A percentile compares a stretch with the other conserved stretches of the same genome.
Conservation (phyloP, 2,329 filamentous ascomycete genomes). For the Beauveria brongniartii region DNA sequence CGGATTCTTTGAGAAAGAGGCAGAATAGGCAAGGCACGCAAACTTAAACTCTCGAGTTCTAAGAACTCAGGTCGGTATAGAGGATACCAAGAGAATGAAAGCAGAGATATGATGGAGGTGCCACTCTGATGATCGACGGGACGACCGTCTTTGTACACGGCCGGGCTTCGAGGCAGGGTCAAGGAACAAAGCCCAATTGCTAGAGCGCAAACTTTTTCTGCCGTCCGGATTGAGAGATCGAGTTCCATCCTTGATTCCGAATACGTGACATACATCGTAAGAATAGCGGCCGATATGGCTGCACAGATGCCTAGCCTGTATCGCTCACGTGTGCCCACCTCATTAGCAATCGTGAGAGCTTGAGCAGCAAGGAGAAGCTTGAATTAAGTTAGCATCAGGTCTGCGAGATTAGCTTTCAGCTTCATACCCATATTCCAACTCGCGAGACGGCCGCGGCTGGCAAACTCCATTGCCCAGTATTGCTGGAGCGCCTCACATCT, state of each 20-base stretch:
- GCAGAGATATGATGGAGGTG: constrained; percentile 45
- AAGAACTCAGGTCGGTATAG: constrained; percentile 41
- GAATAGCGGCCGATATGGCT: background rate
- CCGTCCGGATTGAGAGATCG: background rate
- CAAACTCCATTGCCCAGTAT: background rate
- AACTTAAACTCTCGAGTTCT: constrained; percentile 24
- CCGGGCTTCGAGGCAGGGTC: constrained; percentile 51
- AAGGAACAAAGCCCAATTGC: constrained; percentile 35
- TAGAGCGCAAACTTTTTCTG: constrained; percentile 19
- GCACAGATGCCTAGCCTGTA: background rate
- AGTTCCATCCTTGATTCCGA: too few species aligned
- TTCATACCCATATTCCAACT: background rate
- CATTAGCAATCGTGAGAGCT: background rate
- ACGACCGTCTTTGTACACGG: constrained; percentile 47
- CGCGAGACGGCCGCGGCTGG: background rate
- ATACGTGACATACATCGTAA: background rate
- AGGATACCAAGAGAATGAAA: constrained; percentile 53
- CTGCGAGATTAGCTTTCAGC: background rate
- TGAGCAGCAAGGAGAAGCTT: background rate
- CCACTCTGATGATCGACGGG: constrained; percentile 52
- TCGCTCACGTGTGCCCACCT: background rate
- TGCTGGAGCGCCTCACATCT: background rate
- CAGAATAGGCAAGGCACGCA: background rate
- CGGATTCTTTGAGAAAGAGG: background rate
- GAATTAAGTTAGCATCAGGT: background rate